Evolutionary conservation across 805 yeast species (phyloP), one percentile per base, ranked within the genome.

Genomic region (Brettanomyces anomalus): DNA sequence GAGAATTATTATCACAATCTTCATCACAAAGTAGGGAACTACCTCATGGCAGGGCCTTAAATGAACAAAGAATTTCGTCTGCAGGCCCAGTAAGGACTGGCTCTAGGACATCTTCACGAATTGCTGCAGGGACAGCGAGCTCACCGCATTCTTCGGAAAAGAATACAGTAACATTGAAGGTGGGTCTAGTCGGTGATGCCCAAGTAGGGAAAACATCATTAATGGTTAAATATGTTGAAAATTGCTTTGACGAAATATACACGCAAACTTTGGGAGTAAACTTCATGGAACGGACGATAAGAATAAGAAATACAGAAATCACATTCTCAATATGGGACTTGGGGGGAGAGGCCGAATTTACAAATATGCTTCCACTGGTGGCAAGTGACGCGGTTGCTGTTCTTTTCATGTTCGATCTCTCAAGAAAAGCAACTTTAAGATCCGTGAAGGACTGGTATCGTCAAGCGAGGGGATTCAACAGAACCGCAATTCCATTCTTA

Each of bases 151-250:
- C 6, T 24, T 24, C 28, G 10, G 58, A 55, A 33, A 59, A 58
- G 41, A 66, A 65, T 46, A 56, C 66, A 45, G 84, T 81, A 24
- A 77, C 85, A 1, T 65, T 90, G 39, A 93, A 90, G 55, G 88
- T 90, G 16, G 97, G 97, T 3, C 75, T 90, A 38, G 77, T 90
- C 40, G 98, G 98, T 5, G 97, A 90, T 62, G 94, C 96, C 2
- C 94, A 87, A 56, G 88, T 89, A 5, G 98, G 98, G 4, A 90
- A 90, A 57, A 90, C 98, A 0, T 86, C 97, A 5, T 65, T 90
- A 45, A 89, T 90, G 97, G 96, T 89, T 19, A 88, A 90, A 58
- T 90, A 89, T 58, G 96, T 90, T n/a, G 96, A 90, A 57, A 94
- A 94, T 43, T 77, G 85, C 30, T 90, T 85, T 60, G 95, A 88